phyloP scores from a whole-genome alignment of 257 asterid species.

The Nicotiana tabacum region DNA sequence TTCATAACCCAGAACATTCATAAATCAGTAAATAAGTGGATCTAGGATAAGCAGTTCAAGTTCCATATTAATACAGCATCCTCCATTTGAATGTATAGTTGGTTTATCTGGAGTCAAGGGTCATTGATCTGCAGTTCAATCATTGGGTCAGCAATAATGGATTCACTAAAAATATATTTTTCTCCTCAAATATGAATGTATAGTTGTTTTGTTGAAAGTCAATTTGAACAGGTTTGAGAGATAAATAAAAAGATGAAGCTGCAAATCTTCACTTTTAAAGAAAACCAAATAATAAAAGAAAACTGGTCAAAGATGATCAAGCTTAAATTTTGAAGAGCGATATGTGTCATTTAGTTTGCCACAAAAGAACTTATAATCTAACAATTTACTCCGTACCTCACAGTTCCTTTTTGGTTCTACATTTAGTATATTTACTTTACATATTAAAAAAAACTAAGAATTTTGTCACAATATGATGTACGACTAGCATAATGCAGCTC shows the following conservation, averaged over 20 bases:
- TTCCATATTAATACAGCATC: neutral
- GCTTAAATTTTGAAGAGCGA: neutral
- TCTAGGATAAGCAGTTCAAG: neutral
- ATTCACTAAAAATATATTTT: neutral
- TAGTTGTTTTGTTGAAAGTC: neutral
- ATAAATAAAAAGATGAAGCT: neutral
- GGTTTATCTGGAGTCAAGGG: neutral
- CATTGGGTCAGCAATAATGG: neutral
- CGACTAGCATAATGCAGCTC: neutral
- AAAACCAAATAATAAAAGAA: neutral
- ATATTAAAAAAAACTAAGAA: neutral
- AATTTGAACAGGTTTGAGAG: neutral
- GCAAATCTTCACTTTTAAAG: neutral
- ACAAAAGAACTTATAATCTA: neutral
- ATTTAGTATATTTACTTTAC: neutral
- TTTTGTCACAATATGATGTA: neutral
- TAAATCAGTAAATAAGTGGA: neutral
- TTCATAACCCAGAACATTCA: constrained; percentile 1
- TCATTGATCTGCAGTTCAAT: neutral
- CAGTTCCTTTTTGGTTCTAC: neutral
- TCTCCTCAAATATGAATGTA: neutral
- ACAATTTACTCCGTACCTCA: neutral
- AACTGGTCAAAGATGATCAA: neutral
- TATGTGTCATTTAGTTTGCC: neutral
- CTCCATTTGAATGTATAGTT: neutral